Base-by-base conservation (phyloP, 176 grass and related monocot species). In the Oryza meyeriana region DNA sequence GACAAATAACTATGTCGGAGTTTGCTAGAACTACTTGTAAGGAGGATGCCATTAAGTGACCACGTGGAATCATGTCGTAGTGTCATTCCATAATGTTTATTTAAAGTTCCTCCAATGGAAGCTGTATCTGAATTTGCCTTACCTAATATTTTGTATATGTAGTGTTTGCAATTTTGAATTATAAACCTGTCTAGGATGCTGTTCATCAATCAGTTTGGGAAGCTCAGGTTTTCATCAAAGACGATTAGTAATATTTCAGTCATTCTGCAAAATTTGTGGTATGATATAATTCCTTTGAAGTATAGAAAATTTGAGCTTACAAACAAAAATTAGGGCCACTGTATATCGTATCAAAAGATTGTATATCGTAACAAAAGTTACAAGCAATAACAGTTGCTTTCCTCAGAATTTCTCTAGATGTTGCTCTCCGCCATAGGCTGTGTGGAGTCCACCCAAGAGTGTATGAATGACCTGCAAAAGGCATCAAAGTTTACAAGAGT, bases 321-420 rank as follows among this genome's bases (percentile, higher is more conserved):
- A 52, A 52, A 4, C 10, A 18, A 55, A 39, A 55, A 4, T 10
- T 68, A 36, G 4, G 33, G 8, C 33, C 24, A 63, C 42, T 77
- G n/a, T 38, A 4, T 42, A 18, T 42, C 14, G 36, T 63, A 6
- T 58, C 77, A 75, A 59, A 64, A 20, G 26, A 28, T 59, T 68
- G 4, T 1, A 10, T 59, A 33, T 41, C 66, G 6, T 0, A n/a
- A n/a, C n/a, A n/a, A n/a, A n/a, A n/a, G n/a, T n/a, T n/a, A n/a
- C n/a, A 6, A 75, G 36, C 48, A 69, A 47, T 69, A 76, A 28
- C 14, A 61, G 12, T 61, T 75, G 30, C 45, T 81, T 86, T 75
- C 36, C 64, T 30, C n/a, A 45, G 27, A 75, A 59, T 35, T 86
- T 84, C 12, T 47, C 70, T 11, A 33, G 44, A 67, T 34, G 28